These are phyloP conservation scores for Candida ascalaphidarum DNA, from an alignment of 805 yeast genomes.

Conservation along the genomic window DNA sequence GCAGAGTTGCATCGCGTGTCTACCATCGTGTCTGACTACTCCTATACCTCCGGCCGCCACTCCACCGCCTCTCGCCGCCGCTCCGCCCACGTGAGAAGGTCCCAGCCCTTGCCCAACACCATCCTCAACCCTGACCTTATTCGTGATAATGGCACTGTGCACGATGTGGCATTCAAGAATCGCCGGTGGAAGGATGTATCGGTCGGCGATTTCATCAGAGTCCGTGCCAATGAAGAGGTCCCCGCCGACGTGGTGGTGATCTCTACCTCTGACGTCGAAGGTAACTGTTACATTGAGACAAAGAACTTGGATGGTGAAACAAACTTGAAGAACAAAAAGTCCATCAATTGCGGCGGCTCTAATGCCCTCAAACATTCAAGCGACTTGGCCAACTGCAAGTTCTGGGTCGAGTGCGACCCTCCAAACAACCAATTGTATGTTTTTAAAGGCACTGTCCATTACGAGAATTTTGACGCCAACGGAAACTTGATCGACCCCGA, in stretches of 20 bases:
- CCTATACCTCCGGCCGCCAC: conserved; percentile 5
- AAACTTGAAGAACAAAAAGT: conserved; percentile 49
- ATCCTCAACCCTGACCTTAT: conserved; percentile 13
- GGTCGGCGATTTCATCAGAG: conserved; percentile 53
- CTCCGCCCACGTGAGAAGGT: conserved; percentile 7
- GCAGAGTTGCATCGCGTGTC: conserved; percentile 26
- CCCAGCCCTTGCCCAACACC: conserved; percentile 10
- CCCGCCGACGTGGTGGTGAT: conserved; percentile 68
- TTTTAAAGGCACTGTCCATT: conserved; percentile 60
- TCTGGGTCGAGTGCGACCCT: conserved; percentile 62
- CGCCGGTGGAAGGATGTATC: conserved; percentile 15
- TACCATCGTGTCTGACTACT: conserved; percentile 27
- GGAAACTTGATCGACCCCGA: conserved; percentile 22
- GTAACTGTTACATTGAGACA: conserved; percentile 52
- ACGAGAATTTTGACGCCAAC: conserved; percentile 28
- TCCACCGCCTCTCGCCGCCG: conserved; percentile 4
- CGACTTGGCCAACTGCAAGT: conserved; percentile 50
- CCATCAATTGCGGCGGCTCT: conserved; percentile 45
- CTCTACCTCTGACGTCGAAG: conserved; percentile 60
- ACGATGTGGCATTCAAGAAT: conserved; percentile 24
- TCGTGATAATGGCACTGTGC: conserved; percentile 1
- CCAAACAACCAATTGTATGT: conserved; percentile 60
- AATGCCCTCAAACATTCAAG: conserved; percentile 40
- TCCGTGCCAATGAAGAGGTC: conserved; percentile 67
- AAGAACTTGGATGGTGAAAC: conserved; percentile 17